phyloP scores from a whole-genome alignment of 169 alveolate genomes.

The Plasmodium chabaudi region DNA sequence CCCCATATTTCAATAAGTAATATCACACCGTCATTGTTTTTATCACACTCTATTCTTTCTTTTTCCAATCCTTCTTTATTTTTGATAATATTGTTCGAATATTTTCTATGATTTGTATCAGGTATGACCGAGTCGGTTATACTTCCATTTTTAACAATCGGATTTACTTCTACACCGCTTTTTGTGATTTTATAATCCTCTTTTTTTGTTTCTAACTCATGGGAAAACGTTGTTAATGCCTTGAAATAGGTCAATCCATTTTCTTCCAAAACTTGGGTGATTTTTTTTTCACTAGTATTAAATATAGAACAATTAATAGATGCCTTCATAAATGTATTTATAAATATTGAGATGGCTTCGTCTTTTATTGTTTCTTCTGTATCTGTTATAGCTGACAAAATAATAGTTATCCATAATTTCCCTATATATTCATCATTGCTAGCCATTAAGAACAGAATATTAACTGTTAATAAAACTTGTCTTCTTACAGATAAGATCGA shows the following conservation, averaged over 20 bases:
- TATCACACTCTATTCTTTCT: slow-evolving; percentile 35
- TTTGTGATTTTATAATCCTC: background rate
- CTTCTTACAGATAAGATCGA: slow-evolving; percentile 60
- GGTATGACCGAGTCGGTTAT: background rate
- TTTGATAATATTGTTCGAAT: background rate
- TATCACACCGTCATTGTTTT: slow-evolving; percentile 47
- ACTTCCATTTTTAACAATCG: background rate
- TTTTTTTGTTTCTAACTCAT: background rate
- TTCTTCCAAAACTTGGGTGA: slow-evolving; percentile 30
- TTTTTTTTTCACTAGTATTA: slow-evolving; percentile 40
- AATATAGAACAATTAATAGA: slow-evolving; percentile 38
- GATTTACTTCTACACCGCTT: background rate
- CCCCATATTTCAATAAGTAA: slow-evolving; percentile 24
- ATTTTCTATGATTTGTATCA: background rate
- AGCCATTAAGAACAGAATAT: slow-evolving; percentile 35
- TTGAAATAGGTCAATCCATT: slow-evolving; percentile 37
- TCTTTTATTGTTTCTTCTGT: slow-evolving; percentile 64
- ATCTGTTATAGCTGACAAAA: slow-evolving; percentile 46
- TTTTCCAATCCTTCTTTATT: slow-evolving; percentile 3
- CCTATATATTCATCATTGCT: slow-evolving; percentile 24
- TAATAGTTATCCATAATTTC: slow-evolving; percentile 57
- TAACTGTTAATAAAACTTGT: slow-evolving; percentile 61
- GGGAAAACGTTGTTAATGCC: background rate
- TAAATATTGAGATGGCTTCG: slow-evolving; percentile 45
- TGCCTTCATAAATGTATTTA: slow-evolving; percentile 53